Conservation (phyloP, 1,139 yeast species). For the Hanseniaspora sp. region DNA sequence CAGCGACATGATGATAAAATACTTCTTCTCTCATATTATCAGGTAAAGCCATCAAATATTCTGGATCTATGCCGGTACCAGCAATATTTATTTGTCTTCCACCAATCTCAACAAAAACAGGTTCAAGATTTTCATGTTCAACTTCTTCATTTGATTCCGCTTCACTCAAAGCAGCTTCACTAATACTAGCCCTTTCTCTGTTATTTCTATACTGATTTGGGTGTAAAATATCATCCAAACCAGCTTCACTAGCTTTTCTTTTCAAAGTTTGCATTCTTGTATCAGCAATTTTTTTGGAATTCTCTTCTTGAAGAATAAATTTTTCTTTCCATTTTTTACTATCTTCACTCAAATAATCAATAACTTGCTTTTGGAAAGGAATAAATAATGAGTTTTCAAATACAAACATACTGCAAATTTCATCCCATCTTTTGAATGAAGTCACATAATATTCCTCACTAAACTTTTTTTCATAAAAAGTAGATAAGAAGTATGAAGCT, state of each 20-base stretch:
- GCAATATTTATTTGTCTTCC: slow-evolving; percentile 75
- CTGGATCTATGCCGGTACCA: slow-evolving; percentile 87
- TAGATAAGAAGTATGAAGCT: not conserved
- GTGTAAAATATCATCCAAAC: not conserved
- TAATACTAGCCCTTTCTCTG: not conserved
- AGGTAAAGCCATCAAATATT: slow-evolving; percentile 79
- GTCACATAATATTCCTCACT: slow-evolving; percentile 1
- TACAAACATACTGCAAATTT: slow-evolving; percentile 1
- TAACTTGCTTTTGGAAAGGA: not conserved
- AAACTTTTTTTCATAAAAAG: not conserved
- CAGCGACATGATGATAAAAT: slow-evolving; percentile 73
- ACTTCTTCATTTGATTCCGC: slow-evolving; percentile 17
- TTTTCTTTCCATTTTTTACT: not conserved
- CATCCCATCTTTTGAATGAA: slow-evolving; percentile 8
- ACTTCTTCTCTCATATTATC: slow-evolving; percentile 92
- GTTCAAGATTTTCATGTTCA: slow-evolving; percentile 31
- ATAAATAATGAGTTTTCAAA: not conserved
- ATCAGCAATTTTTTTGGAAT: not conserved
- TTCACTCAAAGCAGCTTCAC: slow-evolving; percentile 4
- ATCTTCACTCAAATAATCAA: not conserved
- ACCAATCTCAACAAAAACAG: slow-evolving; percentile 64
- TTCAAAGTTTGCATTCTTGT: not conserved
- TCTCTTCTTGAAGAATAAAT: not conserved
- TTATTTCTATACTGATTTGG: not conserved
- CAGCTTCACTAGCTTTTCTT: not conserved